Conservation (phyloP, 768 basidiomycete species). For the Tulasnella sp. region DNA sequence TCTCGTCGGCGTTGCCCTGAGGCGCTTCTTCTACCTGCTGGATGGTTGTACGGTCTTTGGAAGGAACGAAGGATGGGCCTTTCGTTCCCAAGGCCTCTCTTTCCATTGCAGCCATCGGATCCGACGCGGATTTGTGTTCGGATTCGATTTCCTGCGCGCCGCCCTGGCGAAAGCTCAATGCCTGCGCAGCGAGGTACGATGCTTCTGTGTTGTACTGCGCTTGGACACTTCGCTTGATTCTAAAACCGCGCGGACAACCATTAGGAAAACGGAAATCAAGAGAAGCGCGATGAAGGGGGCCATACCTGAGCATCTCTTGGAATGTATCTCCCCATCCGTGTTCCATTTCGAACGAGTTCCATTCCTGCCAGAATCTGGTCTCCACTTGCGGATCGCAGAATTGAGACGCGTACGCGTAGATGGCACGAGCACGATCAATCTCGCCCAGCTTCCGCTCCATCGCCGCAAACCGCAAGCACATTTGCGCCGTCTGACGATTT, state of each 20-base stretch:
- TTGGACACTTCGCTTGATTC: constrained; percentile 97
- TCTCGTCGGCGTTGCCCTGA: constrained; percentile 71
- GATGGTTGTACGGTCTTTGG: constrained; percentile 50
- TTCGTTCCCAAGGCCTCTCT: constrained; percentile 53
- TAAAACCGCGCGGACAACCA: background rate
- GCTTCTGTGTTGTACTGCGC: constrained; percentile 98
- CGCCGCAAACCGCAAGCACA: constrained; percentile 93
- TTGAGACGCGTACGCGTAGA: constrained; percentile 96
- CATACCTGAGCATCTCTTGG: constrained; percentile 43
- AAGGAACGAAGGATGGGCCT: constrained; percentile 74
- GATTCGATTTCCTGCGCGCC: constrained; percentile 42
- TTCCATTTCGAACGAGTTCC: constrained; percentile 98
- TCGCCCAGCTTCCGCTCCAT: constrained; percentile 98
- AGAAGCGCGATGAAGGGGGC: background rate
- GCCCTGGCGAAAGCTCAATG: constrained; percentile 64
- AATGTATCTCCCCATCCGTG: constrained; percentile 99
- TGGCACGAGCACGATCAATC: constrained; percentile 93
- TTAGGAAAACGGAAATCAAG: background rate
- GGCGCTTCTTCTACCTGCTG: constrained; percentile 40
- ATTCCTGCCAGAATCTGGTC: constrained; percentile 92
- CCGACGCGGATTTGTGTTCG: constrained; percentile 42
- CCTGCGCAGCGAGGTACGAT: constrained; percentile 89
- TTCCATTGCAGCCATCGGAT: constrained; percentile 87
- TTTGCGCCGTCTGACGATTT: constrained; percentile 90
- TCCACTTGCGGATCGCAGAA: constrained; percentile 95